Evolutionary conservation across 352 stramenopile genomes (phyloP).

Genomic region (Phytophthora podocarpi): DNA sequence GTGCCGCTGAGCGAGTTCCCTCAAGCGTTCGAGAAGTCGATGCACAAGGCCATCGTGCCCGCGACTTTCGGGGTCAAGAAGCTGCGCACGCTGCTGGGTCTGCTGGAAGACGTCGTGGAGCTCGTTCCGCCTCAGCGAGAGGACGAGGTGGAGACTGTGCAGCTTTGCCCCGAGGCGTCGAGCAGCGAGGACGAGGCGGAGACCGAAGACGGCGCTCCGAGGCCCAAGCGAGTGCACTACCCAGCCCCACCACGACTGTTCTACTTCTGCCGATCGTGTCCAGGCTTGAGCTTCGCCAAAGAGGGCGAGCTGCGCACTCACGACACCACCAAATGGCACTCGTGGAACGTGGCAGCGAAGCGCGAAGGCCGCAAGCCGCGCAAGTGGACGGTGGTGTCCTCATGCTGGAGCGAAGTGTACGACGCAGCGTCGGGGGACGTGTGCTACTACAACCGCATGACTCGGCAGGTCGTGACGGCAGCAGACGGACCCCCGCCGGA

Average conservation of each 20-base stretch:
- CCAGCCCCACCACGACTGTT: conserved; percentile 51
- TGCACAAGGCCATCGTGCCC: conserved; percentile 72
- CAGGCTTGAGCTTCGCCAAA: conserved; percentile 73
- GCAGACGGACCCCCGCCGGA: conserved; percentile 52
- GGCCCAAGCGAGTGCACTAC: conserved; percentile 26
- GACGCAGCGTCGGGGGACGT: conserved; percentile 62
- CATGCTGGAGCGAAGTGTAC: conserved; percentile 81
- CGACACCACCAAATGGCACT: conserved; percentile 82
- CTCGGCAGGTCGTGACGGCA: conserved; percentile 58
- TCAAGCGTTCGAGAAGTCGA: conserved; percentile 55
- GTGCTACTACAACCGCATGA: conserved; percentile 80
- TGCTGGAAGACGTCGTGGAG: conserved; percentile 62
- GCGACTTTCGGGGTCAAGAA: conserved; percentile 77
- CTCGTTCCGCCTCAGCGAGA: conserved; percentile 54
- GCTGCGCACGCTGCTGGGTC: conserved; percentile 59
- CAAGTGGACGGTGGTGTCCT: conserved; percentile 63
- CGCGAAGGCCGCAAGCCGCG: conserved; percentile 36
- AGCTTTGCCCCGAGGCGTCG: conserved; percentile 47
- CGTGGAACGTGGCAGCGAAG: conserved; percentile 65
- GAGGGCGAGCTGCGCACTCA: conserved; percentile 58
- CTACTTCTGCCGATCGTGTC: conserved; percentile 66
- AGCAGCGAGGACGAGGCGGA: conserved; percentile 43
- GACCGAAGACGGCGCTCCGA: conserved; percentile 4
- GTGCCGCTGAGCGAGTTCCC: conserved; percentile 61
- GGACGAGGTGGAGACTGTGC: conserved; percentile 66